Base-by-base conservation (phyloP, 352 stramenopile species). In the Globisporangium acanthophoron region DNA sequence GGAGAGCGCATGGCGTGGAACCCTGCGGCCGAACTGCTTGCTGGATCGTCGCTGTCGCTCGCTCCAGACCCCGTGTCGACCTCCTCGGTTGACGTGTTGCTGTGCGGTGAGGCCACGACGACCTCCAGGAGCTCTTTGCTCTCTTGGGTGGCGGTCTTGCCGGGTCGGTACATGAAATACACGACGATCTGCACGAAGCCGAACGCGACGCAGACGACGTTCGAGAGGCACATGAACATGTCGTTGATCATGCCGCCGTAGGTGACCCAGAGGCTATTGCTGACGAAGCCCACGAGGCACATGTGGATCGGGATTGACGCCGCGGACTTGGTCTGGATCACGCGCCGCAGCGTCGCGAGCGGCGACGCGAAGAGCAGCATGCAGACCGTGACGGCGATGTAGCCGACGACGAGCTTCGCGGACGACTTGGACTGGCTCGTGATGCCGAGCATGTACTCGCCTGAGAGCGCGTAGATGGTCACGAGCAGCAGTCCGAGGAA, bases 281-380 rank as follows among this genome's bases (percentile, higher is more conserved):
- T 69, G 21, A 73, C 29, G 35, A 71, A 51, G 35, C 61, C 69
- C 8, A 64, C 65, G 37, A 70, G 40, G 21, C 65, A 65, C 41
- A 82, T 54, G 20, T 61, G 48, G 52, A 82, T 79, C 21, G 73
- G 69, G 21, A 82, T 58, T 7, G 69, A 71, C 20, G 67, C 60
- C 12, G 64, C 70, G 16, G 64, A 66, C 35, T 68, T 72, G 48
- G 64, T 69, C 40, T 58, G 37, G 16, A 66, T 54, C 46, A 67
- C 58, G 43, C 62, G 41, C 58, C 64, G 6, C 50, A 56, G 43
- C 20, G 29, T 46, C 12, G 41, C 41, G 41, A 46, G 48, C 8
- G 59, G 49, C 40, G 62, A 67, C 7, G 64, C 15, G 6, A 59
- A 56, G 55, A 67, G 66, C 31, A 66, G 59, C 29, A 35, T n/a